phyloP scores from a whole-genome alignment of 176 grass and related monocot genomes.

The Puya raimondii region DNA sequence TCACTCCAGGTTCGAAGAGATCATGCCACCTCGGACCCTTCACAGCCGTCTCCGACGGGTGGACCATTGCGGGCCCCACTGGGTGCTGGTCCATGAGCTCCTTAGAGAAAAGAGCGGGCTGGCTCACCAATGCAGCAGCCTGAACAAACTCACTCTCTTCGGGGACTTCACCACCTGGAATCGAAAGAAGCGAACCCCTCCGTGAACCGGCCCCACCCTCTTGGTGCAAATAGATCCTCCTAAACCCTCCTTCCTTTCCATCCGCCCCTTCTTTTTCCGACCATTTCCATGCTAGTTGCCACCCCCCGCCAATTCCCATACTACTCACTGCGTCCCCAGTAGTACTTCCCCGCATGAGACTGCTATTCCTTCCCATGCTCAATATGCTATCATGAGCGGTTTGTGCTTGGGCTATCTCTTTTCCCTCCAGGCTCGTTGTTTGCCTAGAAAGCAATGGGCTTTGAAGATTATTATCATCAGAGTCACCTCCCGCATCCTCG shows the following conservation, averaged over 20 bases:
- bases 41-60: conserved; percentile 47
- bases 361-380: conserved; percentile 43
- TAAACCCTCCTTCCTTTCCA: conserved; percentile 76
- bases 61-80: conserved; percentile 52
- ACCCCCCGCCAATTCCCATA: conserved; percentile 79
- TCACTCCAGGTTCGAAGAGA: conserved; percentile 77
- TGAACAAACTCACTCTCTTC: conserved; percentile 55
- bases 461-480: conserved; percentile 63
- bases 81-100: conserved; percentile 41
- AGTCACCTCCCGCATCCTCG: conserved; percentile 45
- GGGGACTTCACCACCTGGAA: conserved; percentile 46
- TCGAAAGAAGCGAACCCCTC: conserved; percentile 57
- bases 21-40: conserved; percentile 55
- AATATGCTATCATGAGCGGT: conserved; percentile 33
- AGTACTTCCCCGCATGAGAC: conserved; percentile 32
- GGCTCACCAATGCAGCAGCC: conserved; percentile 76
- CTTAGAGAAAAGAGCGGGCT: conserved; percentile 66
- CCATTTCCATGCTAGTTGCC: conserved; percentile 91
- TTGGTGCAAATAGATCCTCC: conserved; percentile 83
- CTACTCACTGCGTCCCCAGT: conserved; percentile 57
- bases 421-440: conserved; percentile 56
- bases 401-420: conserved; percentile 40
- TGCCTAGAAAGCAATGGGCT: conserved; percentile 67
- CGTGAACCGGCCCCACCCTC: conserved; percentile 52
- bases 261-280: conserved; percentile 57